phyloP scores from a whole-genome alignment of 805 yeast genomes.

The Priceomyces haplophilus region DNA sequence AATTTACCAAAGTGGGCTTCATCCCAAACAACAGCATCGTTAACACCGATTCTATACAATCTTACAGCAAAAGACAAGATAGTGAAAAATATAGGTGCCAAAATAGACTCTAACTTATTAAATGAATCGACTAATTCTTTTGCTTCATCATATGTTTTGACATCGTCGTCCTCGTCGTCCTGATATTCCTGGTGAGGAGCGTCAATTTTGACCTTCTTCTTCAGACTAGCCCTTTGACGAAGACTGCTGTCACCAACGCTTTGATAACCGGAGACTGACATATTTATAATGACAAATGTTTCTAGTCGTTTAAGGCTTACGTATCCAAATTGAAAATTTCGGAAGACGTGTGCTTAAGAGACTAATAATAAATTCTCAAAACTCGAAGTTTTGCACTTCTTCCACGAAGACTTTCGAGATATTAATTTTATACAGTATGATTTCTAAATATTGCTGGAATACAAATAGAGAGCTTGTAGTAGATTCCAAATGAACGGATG shows the following conservation, averaged over 20 bases:
- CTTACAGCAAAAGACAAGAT: constrained; percentile 63
- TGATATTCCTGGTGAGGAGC: constrained; percentile 8
- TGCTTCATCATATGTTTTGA: constrained; percentile 23
- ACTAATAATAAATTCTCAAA: not conserved
- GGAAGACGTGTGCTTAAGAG: constrained; percentile 5
- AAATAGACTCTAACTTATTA: constrained; percentile 31
- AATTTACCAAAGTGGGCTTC: constrained; percentile 89
- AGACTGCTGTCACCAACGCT: constrained; percentile 15
- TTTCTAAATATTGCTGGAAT: not conserved
- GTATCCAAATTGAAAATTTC: constrained; percentile 3
- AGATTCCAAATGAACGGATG: constrained; percentile 15
- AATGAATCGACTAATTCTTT: constrained; percentile 28
- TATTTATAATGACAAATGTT: constrained; percentile 5
- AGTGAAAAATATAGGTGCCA: constrained; percentile 67
- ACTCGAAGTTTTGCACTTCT: constrained; percentile 2
- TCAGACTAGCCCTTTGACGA: constrained; percentile 15
- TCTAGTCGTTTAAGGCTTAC: constrained; percentile 2
- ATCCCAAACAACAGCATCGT: constrained; percentile 75
- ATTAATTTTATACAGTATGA: not conserved
- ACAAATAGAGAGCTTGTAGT: constrained; percentile 8
- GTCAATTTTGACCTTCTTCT: constrained; percentile 3
- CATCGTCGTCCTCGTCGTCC: constrained; percentile 16
- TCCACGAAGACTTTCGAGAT: not conserved
- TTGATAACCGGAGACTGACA: constrained; percentile 24
- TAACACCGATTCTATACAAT: constrained; percentile 54